These are phyloP conservation scores for Edaphochlamys debaryana DNA, from an alignment of 139 green algal species.

Conservation along the genomic window DNA sequence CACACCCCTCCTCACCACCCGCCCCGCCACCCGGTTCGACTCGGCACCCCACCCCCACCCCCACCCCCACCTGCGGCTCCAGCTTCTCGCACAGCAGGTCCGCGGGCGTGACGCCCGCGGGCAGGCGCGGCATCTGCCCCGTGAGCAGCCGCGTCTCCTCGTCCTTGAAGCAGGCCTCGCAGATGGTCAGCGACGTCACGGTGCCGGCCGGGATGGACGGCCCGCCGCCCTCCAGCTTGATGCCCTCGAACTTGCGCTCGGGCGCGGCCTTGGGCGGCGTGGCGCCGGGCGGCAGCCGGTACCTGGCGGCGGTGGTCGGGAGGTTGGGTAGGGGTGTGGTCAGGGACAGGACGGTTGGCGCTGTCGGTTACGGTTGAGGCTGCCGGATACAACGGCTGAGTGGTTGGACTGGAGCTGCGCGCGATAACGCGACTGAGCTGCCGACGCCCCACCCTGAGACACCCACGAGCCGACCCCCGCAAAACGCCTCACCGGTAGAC, in stretches of 20 bases:
- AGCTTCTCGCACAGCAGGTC: constrained; percentile 50
- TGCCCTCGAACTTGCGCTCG: constrained; percentile 88
- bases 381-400: no score
- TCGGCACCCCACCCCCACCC: no score
- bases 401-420: no score
- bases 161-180: constrained; percentile 52
- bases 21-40: no score
- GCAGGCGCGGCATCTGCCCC: constrained; percentile 48
- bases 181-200: constrained; percentile 57
- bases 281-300: constrained; percentile 23
- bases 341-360: background rate
- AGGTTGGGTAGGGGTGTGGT: background rate
- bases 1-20: no score
- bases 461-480: no score
- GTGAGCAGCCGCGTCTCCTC: constrained; percentile 47
- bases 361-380: no score
- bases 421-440: no score
- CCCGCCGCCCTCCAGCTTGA: constrained; percentile 76
- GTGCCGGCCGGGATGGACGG: constrained; percentile 39
- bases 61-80: no score
- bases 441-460: no score
- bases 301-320: background rate
- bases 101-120: constrained; percentile 36
- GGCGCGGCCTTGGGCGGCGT: constrained; percentile 37
- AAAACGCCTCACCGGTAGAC: constrained; percentile 36